Conservation (phyloP, 192 early-diverging fungal genomes). For the Coemansia sp. region DNA sequence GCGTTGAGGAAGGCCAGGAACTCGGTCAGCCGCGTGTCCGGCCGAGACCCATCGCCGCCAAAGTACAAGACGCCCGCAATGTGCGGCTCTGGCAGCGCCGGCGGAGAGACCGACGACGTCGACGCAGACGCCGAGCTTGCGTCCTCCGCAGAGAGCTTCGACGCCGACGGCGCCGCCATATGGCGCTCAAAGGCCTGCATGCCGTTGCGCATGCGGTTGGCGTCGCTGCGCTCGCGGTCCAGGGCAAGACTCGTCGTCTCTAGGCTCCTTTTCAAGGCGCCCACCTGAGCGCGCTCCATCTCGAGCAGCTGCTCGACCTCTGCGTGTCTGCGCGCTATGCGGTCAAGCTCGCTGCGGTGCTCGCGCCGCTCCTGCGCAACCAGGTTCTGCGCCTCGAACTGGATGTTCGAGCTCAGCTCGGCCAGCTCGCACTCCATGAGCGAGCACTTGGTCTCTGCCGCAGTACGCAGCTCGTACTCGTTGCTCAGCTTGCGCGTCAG, state of each 20-base stretch:
- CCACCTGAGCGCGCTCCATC: constrained; percentile 46
- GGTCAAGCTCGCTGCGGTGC: constrained; percentile 36
- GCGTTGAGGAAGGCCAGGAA: constrained; percentile 43
- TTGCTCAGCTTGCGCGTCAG: constrained; percentile 22
- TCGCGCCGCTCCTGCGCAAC: constrained; percentile 43
- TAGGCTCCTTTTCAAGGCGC: constrained; percentile 36
- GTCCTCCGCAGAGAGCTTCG: constrained; percentile 4
- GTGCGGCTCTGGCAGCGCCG: constrained; percentile 18
- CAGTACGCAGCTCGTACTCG: constrained; percentile 49
- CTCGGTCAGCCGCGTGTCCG: constrained; percentile 44
- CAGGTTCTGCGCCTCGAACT: constrained; percentile 46
- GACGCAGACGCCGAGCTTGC: constrained; percentile 11
- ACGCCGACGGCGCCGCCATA: not conserved
- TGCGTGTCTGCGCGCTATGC: constrained; percentile 12
- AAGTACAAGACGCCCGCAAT: constrained; percentile 34
- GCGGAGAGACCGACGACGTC: not conserved
- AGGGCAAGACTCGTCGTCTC: constrained; percentile 23
- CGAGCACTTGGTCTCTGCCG: constrained; percentile 49
- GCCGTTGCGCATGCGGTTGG: constrained; percentile 21
- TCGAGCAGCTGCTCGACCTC: constrained; percentile 42
- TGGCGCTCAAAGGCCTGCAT: constrained; percentile 39
- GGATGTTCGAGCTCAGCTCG: constrained; percentile 49
- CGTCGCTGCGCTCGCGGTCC: constrained; percentile 31
- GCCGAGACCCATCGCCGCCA: constrained; percentile 33
- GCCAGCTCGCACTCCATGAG: constrained; percentile 51